Conservation (phyloP, 345 rosid genomes). For the Corchorus olitorius region DNA sequence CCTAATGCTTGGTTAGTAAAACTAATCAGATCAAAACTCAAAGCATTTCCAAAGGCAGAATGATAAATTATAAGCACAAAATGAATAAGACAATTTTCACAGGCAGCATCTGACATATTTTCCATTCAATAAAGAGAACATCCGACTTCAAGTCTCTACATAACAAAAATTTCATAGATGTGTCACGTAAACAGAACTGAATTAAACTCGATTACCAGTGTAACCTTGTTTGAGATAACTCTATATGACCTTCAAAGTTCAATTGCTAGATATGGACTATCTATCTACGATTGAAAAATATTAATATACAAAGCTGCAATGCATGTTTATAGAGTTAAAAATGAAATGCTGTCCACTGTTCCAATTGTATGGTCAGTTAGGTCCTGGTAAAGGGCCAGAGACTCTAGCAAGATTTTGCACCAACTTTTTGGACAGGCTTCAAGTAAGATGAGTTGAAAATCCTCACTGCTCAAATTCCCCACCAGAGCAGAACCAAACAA, state of each 20-base stretch:
- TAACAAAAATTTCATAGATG: neutral
- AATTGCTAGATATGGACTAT: conserved; percentile 1
- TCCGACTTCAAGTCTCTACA: conserved; percentile 2
- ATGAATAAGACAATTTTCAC: neutral
- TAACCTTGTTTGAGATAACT: neutral
- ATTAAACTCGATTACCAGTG: conserved; percentile 1
- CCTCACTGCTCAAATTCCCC: conserved; percentile 4
- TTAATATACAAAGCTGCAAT: conserved; percentile 9
- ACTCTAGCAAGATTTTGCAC: conserved; percentile 23
- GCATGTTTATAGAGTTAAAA: neutral
- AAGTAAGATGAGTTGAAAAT: conserved; percentile 16
- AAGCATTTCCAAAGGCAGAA: no score
- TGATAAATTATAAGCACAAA: neutral
- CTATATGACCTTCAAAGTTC: neutral
- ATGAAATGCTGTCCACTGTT: conserved; percentile 16
- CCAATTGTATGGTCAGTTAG: conserved; percentile 21
- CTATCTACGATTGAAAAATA: conserved; percentile 5
- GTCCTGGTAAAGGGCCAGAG: neutral
- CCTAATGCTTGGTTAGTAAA: no score
- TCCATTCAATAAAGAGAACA: neutral
- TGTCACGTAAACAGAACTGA: neutral
- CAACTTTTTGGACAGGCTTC: conserved; percentile 13
- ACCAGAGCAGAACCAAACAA: conserved; percentile 13
- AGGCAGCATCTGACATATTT: neutral
- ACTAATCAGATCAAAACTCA: no score